Percentiles rank a stretch among this genome's conserved stretches.
These are phyloP conservation scores for Diaporthe ilicicola DNA, from an alignment of 2,329 filamentous ascomycete species.

Conservation along the genomic window DNA sequence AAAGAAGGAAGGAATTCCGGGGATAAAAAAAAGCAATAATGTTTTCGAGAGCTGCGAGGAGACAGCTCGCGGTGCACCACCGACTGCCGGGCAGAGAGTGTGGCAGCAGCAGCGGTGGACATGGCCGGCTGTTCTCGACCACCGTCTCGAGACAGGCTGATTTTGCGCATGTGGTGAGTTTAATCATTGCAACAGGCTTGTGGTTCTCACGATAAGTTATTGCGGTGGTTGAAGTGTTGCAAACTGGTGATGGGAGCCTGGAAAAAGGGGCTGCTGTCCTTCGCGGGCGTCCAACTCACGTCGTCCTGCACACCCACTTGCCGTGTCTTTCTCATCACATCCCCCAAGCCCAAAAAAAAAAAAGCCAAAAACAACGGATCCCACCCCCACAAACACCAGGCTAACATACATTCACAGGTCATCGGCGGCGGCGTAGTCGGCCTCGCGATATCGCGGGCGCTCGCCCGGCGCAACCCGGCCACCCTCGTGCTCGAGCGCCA, in stretches of 20 bases:
- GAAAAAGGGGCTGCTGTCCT: no score
- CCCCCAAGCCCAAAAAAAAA: neutral
- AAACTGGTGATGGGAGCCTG: no score
- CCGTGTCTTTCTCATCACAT: neutral
- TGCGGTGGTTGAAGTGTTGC: neutral
- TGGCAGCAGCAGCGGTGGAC: neutral
- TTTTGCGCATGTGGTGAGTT: conserved; percentile 56
- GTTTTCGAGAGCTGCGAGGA: conserved; percentile 25
- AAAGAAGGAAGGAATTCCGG: neutral
- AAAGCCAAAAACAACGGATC: neutral
- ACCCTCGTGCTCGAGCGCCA: conserved; percentile 87
- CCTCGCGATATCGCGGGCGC: conserved; percentile 77
- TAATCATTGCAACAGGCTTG: no score
- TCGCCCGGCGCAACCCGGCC: conserved; percentile 66
- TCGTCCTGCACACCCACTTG: neutral
- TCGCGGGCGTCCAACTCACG: neutral
- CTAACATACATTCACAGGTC: conserved; percentile 48
- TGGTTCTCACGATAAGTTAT: neutral
- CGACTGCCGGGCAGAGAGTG: neutral
- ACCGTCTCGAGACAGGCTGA: conserved; percentile 46
- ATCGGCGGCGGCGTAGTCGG: conserved; percentile 76
- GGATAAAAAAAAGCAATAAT: neutral
- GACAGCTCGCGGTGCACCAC: neutral
- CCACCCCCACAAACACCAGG: neutral
- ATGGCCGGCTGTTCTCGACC: conserved; percentile 45